phyloP scores from a whole-genome alignment of 371 early-diverging fungal species.

The Rhizopus arrhizus region DNA sequence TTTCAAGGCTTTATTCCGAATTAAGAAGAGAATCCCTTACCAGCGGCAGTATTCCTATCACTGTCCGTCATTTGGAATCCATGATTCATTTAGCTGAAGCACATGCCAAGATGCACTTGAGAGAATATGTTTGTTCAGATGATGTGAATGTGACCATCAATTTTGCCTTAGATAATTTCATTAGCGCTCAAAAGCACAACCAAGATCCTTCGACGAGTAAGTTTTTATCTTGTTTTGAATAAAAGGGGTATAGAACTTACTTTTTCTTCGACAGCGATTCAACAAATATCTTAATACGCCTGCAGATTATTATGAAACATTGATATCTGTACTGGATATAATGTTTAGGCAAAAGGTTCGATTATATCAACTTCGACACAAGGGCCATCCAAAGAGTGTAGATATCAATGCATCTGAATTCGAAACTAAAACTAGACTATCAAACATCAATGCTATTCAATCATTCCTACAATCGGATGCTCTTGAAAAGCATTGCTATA shows the following conservation, averaged over 20 bases:
- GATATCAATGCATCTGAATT: conserved; percentile 66
- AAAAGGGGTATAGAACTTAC: not conserved
- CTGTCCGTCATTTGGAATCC: conserved; percentile 98
- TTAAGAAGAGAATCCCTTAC: conserved; percentile 91
- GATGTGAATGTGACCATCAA: conserved; percentile 97
- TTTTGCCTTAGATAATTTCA: conserved; percentile 93
- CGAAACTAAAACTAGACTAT: conserved; percentile 45
- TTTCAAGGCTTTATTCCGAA: conserved; percentile 88
- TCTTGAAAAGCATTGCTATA: conserved; percentile 46
- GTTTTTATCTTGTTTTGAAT: conserved; percentile 1
- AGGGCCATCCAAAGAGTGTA: conserved; percentile 57
- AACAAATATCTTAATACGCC: conserved; percentile 80
- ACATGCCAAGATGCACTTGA: conserved; percentile 97
- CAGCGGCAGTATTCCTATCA: conserved; percentile 96
- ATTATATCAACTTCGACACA: conserved; percentile 66
- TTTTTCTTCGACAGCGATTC: conserved; percentile 61
- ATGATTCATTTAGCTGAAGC: conserved; percentile 98
- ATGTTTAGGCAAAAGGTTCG: conserved; percentile 78
- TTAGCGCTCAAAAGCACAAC: conserved; percentile 96
- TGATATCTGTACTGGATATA: conserved; percentile 73
- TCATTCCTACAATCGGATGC: conserved; percentile 59
- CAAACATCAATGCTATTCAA: conserved; percentile 67
- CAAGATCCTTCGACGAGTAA: conserved; percentile 71
- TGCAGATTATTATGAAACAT: conserved; percentile 81
- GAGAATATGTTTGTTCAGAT: conserved; percentile 88